These are phyloP conservation scores for Zarea fungicola DNA, from an alignment of 2,329 filamentous ascomycete species.

Conservation along the genomic window DNA sequence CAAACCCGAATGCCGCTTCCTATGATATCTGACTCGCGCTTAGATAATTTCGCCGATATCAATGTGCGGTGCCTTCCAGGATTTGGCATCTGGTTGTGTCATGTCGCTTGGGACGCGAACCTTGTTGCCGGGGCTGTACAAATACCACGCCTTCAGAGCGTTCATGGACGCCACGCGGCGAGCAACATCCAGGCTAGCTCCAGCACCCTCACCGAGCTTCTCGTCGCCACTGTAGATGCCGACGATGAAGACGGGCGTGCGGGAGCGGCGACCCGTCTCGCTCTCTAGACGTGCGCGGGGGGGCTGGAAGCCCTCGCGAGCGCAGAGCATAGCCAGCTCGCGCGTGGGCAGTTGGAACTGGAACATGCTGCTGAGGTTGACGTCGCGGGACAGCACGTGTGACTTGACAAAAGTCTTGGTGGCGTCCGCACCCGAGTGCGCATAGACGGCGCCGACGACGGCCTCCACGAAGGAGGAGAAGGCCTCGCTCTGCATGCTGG, in stretches of 20 bases:
- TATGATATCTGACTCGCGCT: not conserved
- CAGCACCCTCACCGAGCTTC: conserved; percentile 87
- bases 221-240: conserved; percentile 89
- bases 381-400: conserved; percentile 75
- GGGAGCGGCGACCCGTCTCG: conserved; percentile 81
- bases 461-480: conserved; percentile 76
- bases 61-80: conserved; percentile 63
- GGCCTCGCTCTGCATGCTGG: conserved; percentile 71
- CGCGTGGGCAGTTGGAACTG: conserved; percentile 77
- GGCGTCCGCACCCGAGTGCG: conserved; percentile 74
- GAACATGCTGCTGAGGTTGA: conserved; percentile 75
- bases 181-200: conserved; percentile 70
- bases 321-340: conserved; percentile 78
- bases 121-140: conserved; percentile 73
- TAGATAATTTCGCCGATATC: conserved; percentile 66
- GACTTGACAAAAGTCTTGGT: conserved; percentile 77
- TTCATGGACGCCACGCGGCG: conserved; percentile 75
- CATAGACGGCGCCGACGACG: conserved; percentile 76
- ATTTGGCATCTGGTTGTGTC: conserved; percentile 53
- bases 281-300: conserved; percentile 83
- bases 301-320: conserved; percentile 79
- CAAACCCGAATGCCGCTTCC: conserved; percentile 2
- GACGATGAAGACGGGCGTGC: conserved; percentile 86
- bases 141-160: conserved; percentile 89
- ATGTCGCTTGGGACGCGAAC: conserved; percentile 66